Evolutionary conservation across 352 stramenopile species (phyloP), one percentile per base, ranked within the genome.

Genomic region (Pythium pectinolyticum): DNA sequence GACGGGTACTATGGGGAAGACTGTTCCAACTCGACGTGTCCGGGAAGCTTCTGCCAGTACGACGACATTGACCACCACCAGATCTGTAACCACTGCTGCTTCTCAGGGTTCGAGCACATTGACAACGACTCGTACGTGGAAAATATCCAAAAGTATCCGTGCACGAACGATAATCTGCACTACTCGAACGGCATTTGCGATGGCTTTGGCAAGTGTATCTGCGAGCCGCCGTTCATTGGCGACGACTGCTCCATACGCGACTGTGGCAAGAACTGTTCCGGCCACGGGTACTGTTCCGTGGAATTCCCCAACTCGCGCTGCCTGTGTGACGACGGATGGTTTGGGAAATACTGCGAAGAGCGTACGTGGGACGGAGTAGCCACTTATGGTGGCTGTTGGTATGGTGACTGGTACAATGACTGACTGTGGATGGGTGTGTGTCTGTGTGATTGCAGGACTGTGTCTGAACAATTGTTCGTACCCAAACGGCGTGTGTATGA

Each of bases 401-500:
- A 58, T 50, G n/a, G 24, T n/a, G n/a, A n/a, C n/a, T n/a, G n/a
- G n/a, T n/a, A n/a, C n/a, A n/a, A 10, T 69, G 22, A 63, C 56
- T 55, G 24, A 31, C 45, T 41, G 55, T 40, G 30, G 32, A 39
- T 35, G n/a, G n/a, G n/a, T n/a, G n/a, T n/a, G n/a, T n/a, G n/a
- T 2, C 39, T 17, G 45, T 43, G 20, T 8, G 3, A 55, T 25
- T 12, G 22, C 31, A 88, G 72, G 89, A 51, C 84, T 98, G 68
- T 99, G 96, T 61, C 72, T 99, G 20, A 98, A 99, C 75, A 99
- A 99, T 70, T 99, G 96, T 70, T 97, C 88, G 55, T 99, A 96
- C 60, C 96, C 96, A 22, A 98, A 98, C 66, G 96, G 96, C 40
- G 69, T 87, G 32, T 99, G 96, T 57, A 64, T 98, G 63, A 92